Percentiles rank a stretch among this genome's conserved stretches.
phyloP scores from a whole-genome alignment of 495 filamentous ascomycete genomes.

The Podospora conica region DNA sequence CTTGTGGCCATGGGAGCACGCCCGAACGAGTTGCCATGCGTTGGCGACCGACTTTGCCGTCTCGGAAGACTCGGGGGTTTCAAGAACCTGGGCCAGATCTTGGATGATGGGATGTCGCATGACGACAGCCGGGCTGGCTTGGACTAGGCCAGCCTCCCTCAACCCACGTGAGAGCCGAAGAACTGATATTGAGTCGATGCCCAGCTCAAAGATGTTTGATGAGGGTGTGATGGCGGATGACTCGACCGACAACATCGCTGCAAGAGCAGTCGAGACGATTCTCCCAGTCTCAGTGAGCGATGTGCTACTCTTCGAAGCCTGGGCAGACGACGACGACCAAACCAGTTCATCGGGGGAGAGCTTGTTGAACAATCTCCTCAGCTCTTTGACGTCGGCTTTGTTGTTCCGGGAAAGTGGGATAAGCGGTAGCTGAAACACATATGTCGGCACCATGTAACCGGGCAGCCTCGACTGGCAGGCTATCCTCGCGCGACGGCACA shows the following conservation, averaged over 20 bases:
- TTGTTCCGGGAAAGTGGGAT: conserved; percentile 70
- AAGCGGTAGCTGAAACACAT: conserved; percentile 55
- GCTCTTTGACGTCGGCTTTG: conserved; percentile 61
- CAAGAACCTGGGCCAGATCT: conserved; percentile 20
- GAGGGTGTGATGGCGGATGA: conserved; percentile 40
- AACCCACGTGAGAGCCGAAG: conserved; percentile 54
- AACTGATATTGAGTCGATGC: conserved; percentile 75
- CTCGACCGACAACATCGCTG: conserved; percentile 40
- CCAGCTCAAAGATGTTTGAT: conserved; percentile 72
- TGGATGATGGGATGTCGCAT: conserved; percentile 51
- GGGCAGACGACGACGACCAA: conserved; percentile 12
- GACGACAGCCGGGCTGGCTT: conserved; percentile 56
- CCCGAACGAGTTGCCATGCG: conserved; percentile 22
- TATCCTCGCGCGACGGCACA: conserved; percentile 34
- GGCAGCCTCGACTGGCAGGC: conserved; percentile 57
- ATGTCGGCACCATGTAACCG: conserved; percentile 71
- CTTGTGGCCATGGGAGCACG: conserved; percentile 24
- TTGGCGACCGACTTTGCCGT: background rate
- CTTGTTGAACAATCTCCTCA: conserved; percentile 53
- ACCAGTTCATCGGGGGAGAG: conserved; percentile 53
- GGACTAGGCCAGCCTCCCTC: conserved; percentile 46
- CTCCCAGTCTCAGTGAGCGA: conserved; percentile 36
- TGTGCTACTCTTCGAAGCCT: background rate
- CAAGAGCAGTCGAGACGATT: conserved; percentile 48
- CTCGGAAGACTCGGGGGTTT: background rate